Percentiles rank a stretch among this genome's conserved stretches.
These are phyloP conservation scores for Tetrapisispora fleetii DNA, from an alignment of 805 yeast species.

Conservation along the genomic window DNA sequence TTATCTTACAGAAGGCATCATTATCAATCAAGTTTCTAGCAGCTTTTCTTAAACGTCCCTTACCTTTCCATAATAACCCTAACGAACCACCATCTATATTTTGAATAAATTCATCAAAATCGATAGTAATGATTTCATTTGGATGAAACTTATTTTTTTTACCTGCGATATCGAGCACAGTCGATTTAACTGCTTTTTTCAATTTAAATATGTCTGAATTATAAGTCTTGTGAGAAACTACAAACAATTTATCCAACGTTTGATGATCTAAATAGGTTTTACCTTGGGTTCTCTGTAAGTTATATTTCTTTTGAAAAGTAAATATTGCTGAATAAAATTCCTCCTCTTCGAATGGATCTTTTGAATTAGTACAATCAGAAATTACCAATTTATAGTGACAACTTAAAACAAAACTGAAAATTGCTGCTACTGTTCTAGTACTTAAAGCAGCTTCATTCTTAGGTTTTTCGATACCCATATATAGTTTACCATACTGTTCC, in stretches of 20 bases:
- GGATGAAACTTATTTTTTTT: constrained; percentile 29
- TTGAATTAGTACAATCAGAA: constrained; percentile 48
- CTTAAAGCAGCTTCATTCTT: constrained; percentile 46
- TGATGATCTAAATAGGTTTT: constrained; percentile 46
- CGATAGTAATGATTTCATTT: constrained; percentile 32
- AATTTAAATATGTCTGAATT: constrained; percentile 40
- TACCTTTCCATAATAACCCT: constrained; percentile 41
- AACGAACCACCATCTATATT: constrained; percentile 29
- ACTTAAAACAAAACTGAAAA: constrained; percentile 67
- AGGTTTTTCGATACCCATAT: constrained; percentile 23
- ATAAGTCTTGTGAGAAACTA: constrained; percentile 37
- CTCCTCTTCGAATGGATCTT: constrained; percentile 76
- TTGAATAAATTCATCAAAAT: constrained; percentile 26
- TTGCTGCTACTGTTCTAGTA: constrained; percentile 63
- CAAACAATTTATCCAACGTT: constrained; percentile 42
- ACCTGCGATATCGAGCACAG: constrained; percentile 57
- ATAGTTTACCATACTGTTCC: constrained; percentile 49
- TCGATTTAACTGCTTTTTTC: constrained; percentile 59
- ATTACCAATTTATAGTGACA: constrained; percentile 56
- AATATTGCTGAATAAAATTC: constrained; percentile 57
- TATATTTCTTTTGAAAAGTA: constrained; percentile 67
- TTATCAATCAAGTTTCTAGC: constrained; percentile 4
- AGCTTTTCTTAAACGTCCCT: constrained; percentile 34
- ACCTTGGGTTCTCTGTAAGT: constrained; percentile 32
- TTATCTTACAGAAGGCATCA: constrained; percentile 11